phyloP scores from a whole-genome alignment of 1,284 basidiomycete genomes.

The Cutaneotrichosporon sp. region DNA sequence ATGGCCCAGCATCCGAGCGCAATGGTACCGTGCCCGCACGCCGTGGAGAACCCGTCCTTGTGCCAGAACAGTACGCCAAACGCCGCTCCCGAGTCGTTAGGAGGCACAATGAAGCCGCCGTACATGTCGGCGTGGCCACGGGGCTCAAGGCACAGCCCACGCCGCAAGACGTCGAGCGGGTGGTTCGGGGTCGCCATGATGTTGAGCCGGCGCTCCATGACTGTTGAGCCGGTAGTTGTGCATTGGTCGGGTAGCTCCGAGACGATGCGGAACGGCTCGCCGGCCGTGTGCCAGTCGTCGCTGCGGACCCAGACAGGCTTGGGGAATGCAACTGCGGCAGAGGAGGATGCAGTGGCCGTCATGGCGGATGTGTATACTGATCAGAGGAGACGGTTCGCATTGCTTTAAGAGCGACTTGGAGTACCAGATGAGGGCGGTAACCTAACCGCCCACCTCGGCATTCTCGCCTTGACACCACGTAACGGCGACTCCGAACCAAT shows the following conservation, averaged over 20 bases:
- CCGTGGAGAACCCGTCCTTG: slow-evolving; percentile 59
- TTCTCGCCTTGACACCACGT: background rate
- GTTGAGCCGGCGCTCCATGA: slow-evolving; percentile 18
- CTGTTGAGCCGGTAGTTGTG: slow-evolving; percentile 9
- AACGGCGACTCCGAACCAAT: slow-evolving; percentile 6
- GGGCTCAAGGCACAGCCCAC: slow-evolving; percentile 47
- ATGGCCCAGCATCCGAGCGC: slow-evolving; percentile 57
- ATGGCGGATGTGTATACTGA: background rate
- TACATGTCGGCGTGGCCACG: slow-evolving; percentile 58
- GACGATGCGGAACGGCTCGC: slow-evolving; percentile 35
- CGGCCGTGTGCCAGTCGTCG: slow-evolving; percentile 34
- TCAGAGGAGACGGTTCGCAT: background rate
- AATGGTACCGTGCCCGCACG: slow-evolving; percentile 58
- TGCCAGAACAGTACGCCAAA: slow-evolving; percentile 58
- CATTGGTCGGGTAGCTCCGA: slow-evolving; percentile 15
- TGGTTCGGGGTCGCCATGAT: slow-evolving; percentile 16
- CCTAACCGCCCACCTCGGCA: background rate
- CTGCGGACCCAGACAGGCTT: slow-evolving; percentile 24
- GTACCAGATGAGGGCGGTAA: too few relatives aligned
- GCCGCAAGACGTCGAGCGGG: slow-evolving; percentile 27
- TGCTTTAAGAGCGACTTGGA: too few relatives aligned
- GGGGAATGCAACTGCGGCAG: background rate
- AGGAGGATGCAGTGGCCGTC: background rate
- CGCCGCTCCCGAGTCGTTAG: slow-evolving; percentile 48
- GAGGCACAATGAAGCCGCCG: slow-evolving; percentile 55